Evolutionary conservation across 305 asterid species (phyloP), one percentile per base, ranked within the genome.

Genomic region (Fraxinus sp.): DNA sequence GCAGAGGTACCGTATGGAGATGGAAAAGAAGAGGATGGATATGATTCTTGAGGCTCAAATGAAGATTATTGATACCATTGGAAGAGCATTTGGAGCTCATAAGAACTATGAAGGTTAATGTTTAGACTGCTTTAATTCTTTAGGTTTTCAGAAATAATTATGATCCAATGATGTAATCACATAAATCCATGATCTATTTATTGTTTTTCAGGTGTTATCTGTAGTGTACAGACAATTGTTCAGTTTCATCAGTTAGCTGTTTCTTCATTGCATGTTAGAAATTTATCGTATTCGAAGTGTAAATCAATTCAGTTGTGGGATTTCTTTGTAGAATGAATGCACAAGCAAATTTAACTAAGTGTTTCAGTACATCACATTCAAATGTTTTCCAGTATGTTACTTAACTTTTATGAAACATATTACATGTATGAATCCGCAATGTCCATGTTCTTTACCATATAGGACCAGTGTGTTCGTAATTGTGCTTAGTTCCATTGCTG

Each of bases 21-120:
- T 93, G 97, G 98, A 95, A 90, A 91, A 88, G 88, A 94, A 90
- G 91, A 92, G 93, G 87, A 89, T 87, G 91, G 97, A 89, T 24
- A 95, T 94, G 98, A 95, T 94, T 83, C 86, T 88, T 0, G 96
- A 93, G 16, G 91, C 94, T 1, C 98, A 94, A 79, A 91, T 93
- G 87, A 95, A 89, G 88, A 88, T 95, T 68, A 85, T 90, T 71
- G 94, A 90, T 79, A 86, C 93, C 4, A 92, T 94, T 82, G 89
- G 87, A 68, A 91, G 89, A 78, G 95, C 93, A 22, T 89, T 94
- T 82, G 92, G 89, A 80, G 87, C 87, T 78, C 83, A 87, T 85
- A 92, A 91, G 90, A 88, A 80, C 71, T 84, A 82, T 90, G 86
- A 90, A 41, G 36, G 80, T 79, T 75, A 3, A 11, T 80, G 75